Base-by-base conservation (phyloP, 768 basidiomycete species). In the Gloeopeniophorella convolvens region DNA sequence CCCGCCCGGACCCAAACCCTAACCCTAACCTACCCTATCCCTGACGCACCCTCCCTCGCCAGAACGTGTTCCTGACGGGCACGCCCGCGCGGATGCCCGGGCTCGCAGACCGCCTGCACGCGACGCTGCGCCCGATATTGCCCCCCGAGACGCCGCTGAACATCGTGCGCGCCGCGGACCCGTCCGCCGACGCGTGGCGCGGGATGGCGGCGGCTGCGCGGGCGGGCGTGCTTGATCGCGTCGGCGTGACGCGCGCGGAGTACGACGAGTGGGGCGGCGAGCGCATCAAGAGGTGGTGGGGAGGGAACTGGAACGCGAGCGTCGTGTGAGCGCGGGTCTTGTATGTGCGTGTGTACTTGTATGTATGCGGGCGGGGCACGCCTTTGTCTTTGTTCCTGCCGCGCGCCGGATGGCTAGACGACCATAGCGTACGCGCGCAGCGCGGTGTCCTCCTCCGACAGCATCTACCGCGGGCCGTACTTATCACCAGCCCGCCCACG, bases 31-130 rank as follows among this genome's bases (percentile, higher is more conserved):
- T n/a, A n/a, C n/a, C n/a, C n/a, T n/a, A n/a, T n/a, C n/a, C n/a
- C n/a, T n/a, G n/a, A n/a, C n/a, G n/a, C n/a, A n/a, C n/a, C n/a
- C n/a, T n/a, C n/a, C n/a, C n/a, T n/a, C n/a, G n/a, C n/a, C 61
- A 94, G 91, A 91, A 93, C 57, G 79, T 99, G 12, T 92, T 90
- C 70, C 70, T 96, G 1, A 90, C 95, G 0, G 96, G 96, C 0
- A 76, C 82, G 8, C 82, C 90, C 2, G 82, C 89, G 3, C 78
- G 80, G 57, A 66, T 94, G 18, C 83, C 83, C 1, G 83, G 85
- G 2, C 72, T 98, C 5, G 58, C 69, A 12, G 71, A 77, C 6
- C 80, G 89, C 3, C 71, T 98, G 32, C 72, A 82, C n/a, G 71
- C 77, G 23, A 76, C 80, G 16, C 68, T 99, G n/a, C 80, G 85